Evolutionary conservation across 2,329 filamentous ascomycete genomes (phyloP).

Genomic region (Sarocladiaceae sp.): DNA sequence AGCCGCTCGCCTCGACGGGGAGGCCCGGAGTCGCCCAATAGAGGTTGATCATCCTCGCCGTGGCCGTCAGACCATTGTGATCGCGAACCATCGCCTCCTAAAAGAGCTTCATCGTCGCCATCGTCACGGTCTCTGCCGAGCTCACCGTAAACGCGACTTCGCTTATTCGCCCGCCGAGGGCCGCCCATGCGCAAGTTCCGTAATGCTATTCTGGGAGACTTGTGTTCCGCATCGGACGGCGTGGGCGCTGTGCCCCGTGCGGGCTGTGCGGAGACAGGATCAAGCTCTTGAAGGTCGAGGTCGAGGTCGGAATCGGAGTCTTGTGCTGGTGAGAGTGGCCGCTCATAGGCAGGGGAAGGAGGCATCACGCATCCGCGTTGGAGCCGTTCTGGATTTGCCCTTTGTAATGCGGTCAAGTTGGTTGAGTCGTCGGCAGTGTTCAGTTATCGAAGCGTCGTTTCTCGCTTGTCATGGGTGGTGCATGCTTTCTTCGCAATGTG

Average conservation of each 20-base stretch:
- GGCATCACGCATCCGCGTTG: slow-evolving; percentile 47
- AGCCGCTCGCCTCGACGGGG: slow-evolving; percentile 19
- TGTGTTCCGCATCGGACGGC: slow-evolving; percentile 29
- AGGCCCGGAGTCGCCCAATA: slow-evolving; percentile 47
- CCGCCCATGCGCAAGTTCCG: slow-evolving; percentile 66
- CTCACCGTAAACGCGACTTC: slow-evolving; percentile 52
- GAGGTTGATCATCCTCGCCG: slow-evolving; percentile 67
- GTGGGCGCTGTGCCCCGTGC: slow-evolving; percentile 26
- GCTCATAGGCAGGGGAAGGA: slow-evolving; percentile 50
- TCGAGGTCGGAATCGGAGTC: slow-evolving; percentile 72
- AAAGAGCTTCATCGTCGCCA: slow-evolving; percentile 61
- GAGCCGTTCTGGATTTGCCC: too few species aligned
- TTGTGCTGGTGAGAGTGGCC: slow-evolving; percentile 59
- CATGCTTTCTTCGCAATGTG: not conserved
- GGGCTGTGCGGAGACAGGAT: slow-evolving; percentile 50
- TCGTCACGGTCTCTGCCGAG: slow-evolving; percentile 53
- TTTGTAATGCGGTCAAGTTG: too few species aligned
- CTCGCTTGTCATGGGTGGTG: not conserved
- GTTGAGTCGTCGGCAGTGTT: too few species aligned
- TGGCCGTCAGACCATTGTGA: slow-evolving; percentile 56
- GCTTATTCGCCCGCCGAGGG: slow-evolving; percentile 51
- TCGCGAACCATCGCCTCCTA: slow-evolving; percentile 56
- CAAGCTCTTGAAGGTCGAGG: slow-evolving; percentile 76
- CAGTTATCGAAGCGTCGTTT: not conserved
- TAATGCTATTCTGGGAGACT: slow-evolving; percentile 62